Evolutionary conservation across 192 early-diverging fungal species (phyloP).

Genomic region (Fimicolochytrium jonesii): DNA sequence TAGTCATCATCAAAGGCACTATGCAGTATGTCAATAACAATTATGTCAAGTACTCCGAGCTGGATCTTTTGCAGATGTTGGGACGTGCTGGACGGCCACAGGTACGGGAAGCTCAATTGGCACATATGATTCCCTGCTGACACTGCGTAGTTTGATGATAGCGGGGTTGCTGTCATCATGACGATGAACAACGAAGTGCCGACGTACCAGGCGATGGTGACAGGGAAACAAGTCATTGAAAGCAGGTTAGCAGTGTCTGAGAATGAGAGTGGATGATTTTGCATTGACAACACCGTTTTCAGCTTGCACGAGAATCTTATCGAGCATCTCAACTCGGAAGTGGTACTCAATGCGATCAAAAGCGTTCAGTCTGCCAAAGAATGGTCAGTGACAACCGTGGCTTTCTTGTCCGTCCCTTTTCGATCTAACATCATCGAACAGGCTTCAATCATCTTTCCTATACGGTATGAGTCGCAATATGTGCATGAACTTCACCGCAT

Average conservation of each 20-base stretch:
- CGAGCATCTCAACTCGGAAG: slow-evolving; percentile 59
- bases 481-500: too few species aligned
- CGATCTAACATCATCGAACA: slow-evolving; percentile 28
- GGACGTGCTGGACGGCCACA: slow-evolving; percentile 71
- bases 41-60: slow-evolving; percentile 47
- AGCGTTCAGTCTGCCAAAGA: slow-evolving; percentile 32
- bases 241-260: slow-evolving; percentile 42
- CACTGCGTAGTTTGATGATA: slow-evolving; percentile 64
- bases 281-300: neutral
- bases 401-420: neutral
- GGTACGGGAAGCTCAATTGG: slow-evolving; percentile 22
- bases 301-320: slow-evolving; percentile 55
- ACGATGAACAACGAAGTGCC: slow-evolving; percentile 36
- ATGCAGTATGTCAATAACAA: slow-evolving; percentile 37
- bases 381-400: slow-evolving; percentile 33
- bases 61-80: slow-evolving; percentile 73
- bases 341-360: slow-evolving; percentile 34
- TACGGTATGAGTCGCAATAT: slow-evolving; percentile 29
- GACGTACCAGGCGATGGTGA: slow-evolving; percentile 54
- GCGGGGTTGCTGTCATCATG: slow-evolving; percentile 65
- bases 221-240: slow-evolving; percentile 58
- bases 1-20: slow-evolving; percentile 70
- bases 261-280: neutral
- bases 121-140: too few species aligned
- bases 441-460: slow-evolving; percentile 53